Conservation (phyloP, 106 monocot genomes). For the Triglochin maritima region DNA sequence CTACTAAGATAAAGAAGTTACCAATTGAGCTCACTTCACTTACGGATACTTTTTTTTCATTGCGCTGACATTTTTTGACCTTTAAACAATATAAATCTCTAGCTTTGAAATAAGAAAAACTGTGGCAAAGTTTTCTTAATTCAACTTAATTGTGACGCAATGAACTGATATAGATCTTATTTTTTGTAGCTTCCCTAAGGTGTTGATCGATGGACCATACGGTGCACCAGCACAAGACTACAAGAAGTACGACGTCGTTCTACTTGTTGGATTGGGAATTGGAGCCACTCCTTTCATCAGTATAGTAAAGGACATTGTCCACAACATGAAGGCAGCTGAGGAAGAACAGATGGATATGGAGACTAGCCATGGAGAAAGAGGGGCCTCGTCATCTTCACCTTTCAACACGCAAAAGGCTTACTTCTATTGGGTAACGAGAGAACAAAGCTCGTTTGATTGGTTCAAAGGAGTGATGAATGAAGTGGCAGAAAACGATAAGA, state of each 20-base stretch:
- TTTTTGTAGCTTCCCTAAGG: constrained; percentile 45
- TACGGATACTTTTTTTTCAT: neutral
- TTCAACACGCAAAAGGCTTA: constrained; percentile 66
- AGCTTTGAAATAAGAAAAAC: neutral
- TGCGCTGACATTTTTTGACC: neutral
- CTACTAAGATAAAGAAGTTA: too few species aligned
- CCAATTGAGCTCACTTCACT: neutral
- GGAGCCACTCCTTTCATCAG: constrained; percentile 93
- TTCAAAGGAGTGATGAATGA: constrained; percentile 94
- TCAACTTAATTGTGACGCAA: too few species aligned
- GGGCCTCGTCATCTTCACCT: neutral
- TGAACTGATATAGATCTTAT: too few species aligned
- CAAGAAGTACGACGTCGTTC: constrained; percentile 84
- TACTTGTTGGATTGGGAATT: constrained; percentile 85
- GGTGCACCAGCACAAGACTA: constrained; percentile 98
- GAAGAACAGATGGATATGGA: constrained; percentile 12
- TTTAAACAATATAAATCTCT: neutral
- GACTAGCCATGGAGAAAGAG: neutral
- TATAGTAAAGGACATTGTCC: constrained; percentile 79
- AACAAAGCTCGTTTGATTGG: constrained; percentile 95
- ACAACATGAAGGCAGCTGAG: constrained; percentile 42
- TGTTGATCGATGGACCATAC: constrained; percentile 84
- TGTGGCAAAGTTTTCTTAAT: too few species aligned
- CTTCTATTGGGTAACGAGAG: constrained; percentile 93
- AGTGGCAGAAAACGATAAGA: constrained; percentile 72